Base-by-base conservation (phyloP, 192 early-diverging fungal species). In the Obelidium mucronatum region DNA sequence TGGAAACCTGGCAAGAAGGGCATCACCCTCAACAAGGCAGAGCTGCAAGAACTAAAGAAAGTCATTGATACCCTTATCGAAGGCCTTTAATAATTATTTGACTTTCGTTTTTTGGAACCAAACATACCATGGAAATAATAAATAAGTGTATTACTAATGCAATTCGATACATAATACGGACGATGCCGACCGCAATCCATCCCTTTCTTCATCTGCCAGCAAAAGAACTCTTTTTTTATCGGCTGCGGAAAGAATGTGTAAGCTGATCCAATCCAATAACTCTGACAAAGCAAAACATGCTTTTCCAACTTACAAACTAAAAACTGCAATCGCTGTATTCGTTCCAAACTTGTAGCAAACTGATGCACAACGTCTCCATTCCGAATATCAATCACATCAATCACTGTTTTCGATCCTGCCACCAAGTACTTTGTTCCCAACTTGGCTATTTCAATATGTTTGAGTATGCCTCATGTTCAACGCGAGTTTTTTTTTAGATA, bases 281-380 rank as follows among this genome's bases (percentile, higher is more conserved):
- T 8, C 8, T 13, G 22, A 51, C 48, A 51, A 22, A 51, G 22
- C 22, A 8, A 51, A 51, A 51, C 8, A 51, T 13, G 22, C 48
- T 51, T 6, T 48, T 6, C 44, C 8, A 48, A 65, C 63, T 39
- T 39, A 67, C 66, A 67, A 26, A 44, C 77, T 51, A 87, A 67
- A n/a, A 84, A 75, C 11, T 64, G 64, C 39, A 89, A 64, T 28
- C 68, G 66, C 26, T 77, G 78, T 54, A 87, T 82, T 73, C 84
- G 82, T 54, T 85, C 84, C 69, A 79, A 73, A 55, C 84, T 84
- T 33, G 87, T 85, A 55, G 87, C 87, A 68, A 87, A 89, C 35
- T 86, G 80, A 75, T 89, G 85, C 31, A 89, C 85, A 42, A 87
- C 82, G 59, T 87, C 87, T 42, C 85, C 85, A 11, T 77, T 82